Evolutionary conservation across 805 yeast genomes (phyloP).

Genomic region (Yarrowia alimentaria): DNA sequence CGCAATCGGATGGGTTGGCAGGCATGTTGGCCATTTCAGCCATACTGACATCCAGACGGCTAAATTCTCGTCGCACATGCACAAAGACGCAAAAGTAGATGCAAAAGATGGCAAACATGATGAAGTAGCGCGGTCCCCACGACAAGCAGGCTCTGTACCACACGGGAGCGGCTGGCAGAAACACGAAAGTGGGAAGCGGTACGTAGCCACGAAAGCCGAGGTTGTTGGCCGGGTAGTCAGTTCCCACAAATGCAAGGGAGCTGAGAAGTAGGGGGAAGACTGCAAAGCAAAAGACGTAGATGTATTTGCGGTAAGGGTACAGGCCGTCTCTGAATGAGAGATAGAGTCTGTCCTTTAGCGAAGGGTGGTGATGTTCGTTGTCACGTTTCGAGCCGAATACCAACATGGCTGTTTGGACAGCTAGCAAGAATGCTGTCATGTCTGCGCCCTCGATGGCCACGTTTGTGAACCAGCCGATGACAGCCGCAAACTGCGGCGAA

Average conservation of each 20-base stretch:
- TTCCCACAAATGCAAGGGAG: constrained; percentile 62
- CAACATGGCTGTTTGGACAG: constrained; percentile 73
- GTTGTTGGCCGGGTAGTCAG: constrained; percentile 49
- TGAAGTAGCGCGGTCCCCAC: constrained; percentile 78
- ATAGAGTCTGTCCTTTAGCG: too few relatives aligned
- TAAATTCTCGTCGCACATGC: constrained; percentile 51
- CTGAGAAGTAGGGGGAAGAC: constrained; percentile 67
- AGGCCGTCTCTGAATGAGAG: constrained; percentile 55
- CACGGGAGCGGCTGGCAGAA: constrained; percentile 64
- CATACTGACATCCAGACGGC: constrained; percentile 35
- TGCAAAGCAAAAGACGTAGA: constrained; percentile 55
- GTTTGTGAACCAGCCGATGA: constrained; percentile 73
- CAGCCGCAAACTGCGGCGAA: constrained; percentile 43
- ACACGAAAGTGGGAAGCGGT: constrained; percentile 73
- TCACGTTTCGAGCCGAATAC: constrained; percentile 65
- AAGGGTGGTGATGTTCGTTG: too few relatives aligned
- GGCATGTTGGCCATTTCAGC: constrained; percentile 38
- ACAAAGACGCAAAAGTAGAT: constrained; percentile 70
- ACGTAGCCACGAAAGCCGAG: constrained; percentile 29
- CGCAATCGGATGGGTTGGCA: too few relatives aligned
- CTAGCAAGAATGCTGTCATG: constrained; percentile 75
- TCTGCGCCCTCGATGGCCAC: constrained; percentile 85
- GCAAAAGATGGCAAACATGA: constrained; percentile 58
- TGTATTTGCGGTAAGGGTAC: constrained; percentile 53
- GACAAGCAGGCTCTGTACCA: constrained; percentile 74